Evolutionary conservation across 768 basidiomycete species (phyloP).

Genomic region (Podaxis mareebaensis): DNA sequence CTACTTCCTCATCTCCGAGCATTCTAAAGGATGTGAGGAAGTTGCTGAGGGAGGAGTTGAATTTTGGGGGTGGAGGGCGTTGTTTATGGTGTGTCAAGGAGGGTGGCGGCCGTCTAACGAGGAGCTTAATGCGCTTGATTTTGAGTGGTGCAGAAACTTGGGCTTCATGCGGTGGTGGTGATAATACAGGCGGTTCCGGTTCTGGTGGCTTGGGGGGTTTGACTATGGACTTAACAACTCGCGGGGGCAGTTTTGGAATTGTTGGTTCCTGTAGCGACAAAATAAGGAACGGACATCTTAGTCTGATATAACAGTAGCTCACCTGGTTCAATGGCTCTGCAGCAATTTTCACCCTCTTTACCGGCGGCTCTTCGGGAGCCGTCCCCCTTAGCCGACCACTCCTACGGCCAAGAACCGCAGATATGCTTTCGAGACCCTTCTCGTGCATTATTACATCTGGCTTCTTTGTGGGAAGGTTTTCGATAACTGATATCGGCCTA

Average conservation of each 20-base stretch:
- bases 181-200: slow-evolving; percentile 15
- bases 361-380: background rate
- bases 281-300: background rate
- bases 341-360: slow-evolving; percentile 8
- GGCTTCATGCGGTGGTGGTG: background rate
- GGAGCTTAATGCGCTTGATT: slow-evolving; percentile 65
- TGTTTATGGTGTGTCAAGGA: slow-evolving; percentile 68
- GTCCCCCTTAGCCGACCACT: slow-evolving; percentile 7
- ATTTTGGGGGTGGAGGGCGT: slow-evolving; percentile 51
- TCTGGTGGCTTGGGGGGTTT: slow-evolving; percentile 8
- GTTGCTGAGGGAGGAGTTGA: slow-evolving; percentile 51
- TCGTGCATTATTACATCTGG: background rate
- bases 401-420: slow-evolving; percentile 11
- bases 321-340: slow-evolving; percentile 1
- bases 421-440: slow-evolving; percentile 5
- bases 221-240: background rate
- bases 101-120: slow-evolving; percentile 66
- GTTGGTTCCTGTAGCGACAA: background rate
- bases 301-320: background rate
- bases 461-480: background rate
- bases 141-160: slow-evolving; percentile 26
- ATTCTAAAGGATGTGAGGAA: slow-evolving; percentile 66
- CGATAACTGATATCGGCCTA: background rate
- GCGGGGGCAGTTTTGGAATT: background rate
- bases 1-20: slow-evolving; percentile 51